Evolutionary conservation across 2,329 filamentous ascomycete genomes (phyloP), one percentile per base, ranked within the genome.

Genomic region (Blastomyces parvus): DNA sequence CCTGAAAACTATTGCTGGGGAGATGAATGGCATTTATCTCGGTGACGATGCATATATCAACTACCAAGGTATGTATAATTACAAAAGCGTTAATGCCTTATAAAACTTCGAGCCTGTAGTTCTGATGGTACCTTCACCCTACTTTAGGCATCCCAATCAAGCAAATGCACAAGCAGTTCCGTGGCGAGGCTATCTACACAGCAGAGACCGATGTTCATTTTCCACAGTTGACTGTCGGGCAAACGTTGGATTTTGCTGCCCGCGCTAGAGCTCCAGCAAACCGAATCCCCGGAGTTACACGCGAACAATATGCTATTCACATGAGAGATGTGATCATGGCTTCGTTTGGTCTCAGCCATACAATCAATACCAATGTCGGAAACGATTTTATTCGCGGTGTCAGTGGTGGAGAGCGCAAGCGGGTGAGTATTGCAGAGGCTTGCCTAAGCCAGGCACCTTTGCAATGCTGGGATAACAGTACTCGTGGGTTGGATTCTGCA

Each of bases 141-240:
- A 22, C 33, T 25, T 42, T 38, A 62, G 60, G 60, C 27, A 62
- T 62, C 30, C 50, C 60, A n/a, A 36, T 46, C 50, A 57, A 62
- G 40, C 64, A 66, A 50, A 68, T 68, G 66, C 66, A 68, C 65
- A 83, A 88, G 70, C 80, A 83, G 60, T 95, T 91, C 74, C 84
- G 90, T 38, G 90, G 90, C 60, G 90, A 96, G 76, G 88, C 89
- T 0, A 87, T 93, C 7, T 96, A 95, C 78, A 93, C 91, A 70
- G 86, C 89, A 68, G 89, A 93, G 73, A 90, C 95, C 66, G 91
- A 96, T 68, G 82, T 93, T 27, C 91, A 96, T 70, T 88, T 91
- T 69, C 85, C 91, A 0, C 95, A 90, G 0, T 81, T 97, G 40
- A 94, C 91, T 0, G 92, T 96, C 2, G 88, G 89, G 62, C 90